Conservation (phyloP, 148 eudicot genomes). For the Fagopyrum esculentum region DNA sequence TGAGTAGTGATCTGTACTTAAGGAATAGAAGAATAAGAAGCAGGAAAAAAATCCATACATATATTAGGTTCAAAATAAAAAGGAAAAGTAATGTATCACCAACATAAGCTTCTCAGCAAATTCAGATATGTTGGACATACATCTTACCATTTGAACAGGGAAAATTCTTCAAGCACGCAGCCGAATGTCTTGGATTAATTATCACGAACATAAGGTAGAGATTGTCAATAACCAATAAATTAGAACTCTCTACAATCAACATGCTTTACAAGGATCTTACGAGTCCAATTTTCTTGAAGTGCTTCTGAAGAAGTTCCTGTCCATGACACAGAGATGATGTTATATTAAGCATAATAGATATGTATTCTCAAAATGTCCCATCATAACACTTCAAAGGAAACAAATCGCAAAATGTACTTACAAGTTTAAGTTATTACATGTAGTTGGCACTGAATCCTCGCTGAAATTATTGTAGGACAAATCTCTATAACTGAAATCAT, state of each 20-base stretch:
- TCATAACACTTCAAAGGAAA: background rate
- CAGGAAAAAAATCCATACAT: background rate
- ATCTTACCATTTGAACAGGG: constrained; percentile 30
- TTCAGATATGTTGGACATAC: background rate
- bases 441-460: constrained; percentile 20
- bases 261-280: background rate
- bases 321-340: constrained; percentile 7
- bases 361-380: background rate
- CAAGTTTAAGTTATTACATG: constrained; percentile 32
- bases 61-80: background rate
- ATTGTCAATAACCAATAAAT: background rate
- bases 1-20: constrained; percentile 32
- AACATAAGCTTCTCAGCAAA: background rate
- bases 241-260: background rate
- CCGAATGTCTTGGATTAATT: constrained; percentile 24
- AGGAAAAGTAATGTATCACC: background rate
- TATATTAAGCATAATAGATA: background rate
- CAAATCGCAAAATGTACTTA: constrained; percentile 20
- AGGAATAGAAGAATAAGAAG: background rate
- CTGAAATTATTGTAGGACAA: constrained; percentile 56
- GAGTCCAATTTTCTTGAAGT: background rate
- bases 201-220: constrained; percentile 1
- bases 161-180: constrained; percentile 26
- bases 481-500: constrained; percentile 36
- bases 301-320: constrained; percentile 54